Evolutionary conservation across 2,329 filamentous ascomycete species (phyloP), one percentile per base, ranked within the genome.

Genomic region (Moelleriella libera): DNA sequence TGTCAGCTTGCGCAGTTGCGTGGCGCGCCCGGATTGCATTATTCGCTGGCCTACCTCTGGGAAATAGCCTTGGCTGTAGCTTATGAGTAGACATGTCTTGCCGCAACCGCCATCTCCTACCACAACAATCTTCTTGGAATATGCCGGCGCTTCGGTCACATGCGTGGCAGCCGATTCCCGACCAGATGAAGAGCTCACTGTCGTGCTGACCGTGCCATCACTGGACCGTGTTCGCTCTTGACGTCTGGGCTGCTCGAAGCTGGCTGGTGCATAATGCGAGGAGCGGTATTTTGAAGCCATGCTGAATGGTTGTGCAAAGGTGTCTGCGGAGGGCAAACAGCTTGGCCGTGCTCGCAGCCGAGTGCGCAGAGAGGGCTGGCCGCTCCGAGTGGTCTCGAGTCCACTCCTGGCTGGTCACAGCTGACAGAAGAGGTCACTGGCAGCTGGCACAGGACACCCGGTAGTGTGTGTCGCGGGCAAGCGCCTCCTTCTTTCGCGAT

Each of bases 121-220:
- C 46, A 98, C 92, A 43, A 98, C 92, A 63, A 98, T 92, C 76
- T 98, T 98, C 75, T 98, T 98, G 56, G 90, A 97, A 69, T 92
- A 96, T 49, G 87, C 79, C 4, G 90, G 89, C 29, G 85, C 87
- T 62, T 94, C 88, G 45, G 90, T 96, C 67, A 90, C 78, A 64
- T 87, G 82, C 47, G 90, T 96, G 51, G 76, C 82, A 50, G 85
- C 79, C 44, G 85, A 89, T 65, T 89, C 82, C 60, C 82, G 76
- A 57, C 83, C 83, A 45, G 80, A 84, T 46, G 82, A 83, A 52
- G 77, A 75, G 67, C 85, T 90, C 68, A 82, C 82, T 63, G 81
- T 82, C 54, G 88, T 94, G 75, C 85, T 90, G 64, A 88, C 83
- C 53, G 87, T 94, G 62, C 88, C 88, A 67, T 94, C 87, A 71